Base-by-base conservation (phyloP, 345 rosid genomes). In the Ailanthus altissimus region DNA sequence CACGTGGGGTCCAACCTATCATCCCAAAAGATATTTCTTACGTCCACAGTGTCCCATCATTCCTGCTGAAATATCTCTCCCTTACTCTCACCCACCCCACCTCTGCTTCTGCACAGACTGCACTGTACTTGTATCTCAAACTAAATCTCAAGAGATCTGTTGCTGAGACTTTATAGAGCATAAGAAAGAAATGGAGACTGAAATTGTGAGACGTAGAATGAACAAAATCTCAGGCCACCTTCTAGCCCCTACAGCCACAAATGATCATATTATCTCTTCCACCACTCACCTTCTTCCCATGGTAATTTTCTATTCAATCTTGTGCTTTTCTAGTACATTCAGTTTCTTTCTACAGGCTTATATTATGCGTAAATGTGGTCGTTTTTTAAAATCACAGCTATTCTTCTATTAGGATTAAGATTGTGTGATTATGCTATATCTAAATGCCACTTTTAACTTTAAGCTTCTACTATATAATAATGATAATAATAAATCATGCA, bases 211-310 rank as follows among this genome's bases (percentile, higher is more conserved):
- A 66, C 90, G 97, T 75, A 90, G 98, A 74, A 81, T 92, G 77
- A 85, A 82, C 67, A 84, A 81, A 80, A 81, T 94, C 45, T 87
- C 92, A 23, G 79, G 84, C 67, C 98, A 94, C 86, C 83, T 94
- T 75, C 67, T 61, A 47, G 77, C 88, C 1, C 43, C 85, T 61
- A 45, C 38, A 21, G 74, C 84, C 56, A 42, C 25, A 36, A 76
- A 78, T 58, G 90, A 91, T 8, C 70, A 83, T 70, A 73, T 53
- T 66, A 47, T 84, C 87, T 46, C 77, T 46, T 73, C 77, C 58
- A 60, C 86, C 53, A 77, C 88, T 5, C 86, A 81, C 61, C 88
- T 92, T 77, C 84, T 87, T 67, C 94, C 93, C 50, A 63, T 89
- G 93, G 98, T 92, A 85, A 73, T 32, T 64, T 53, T 58, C 14